Conservation (phyloP, 2,329 filamentous ascomycete species). For the Neocatenulostroma microsporum region DNA sequence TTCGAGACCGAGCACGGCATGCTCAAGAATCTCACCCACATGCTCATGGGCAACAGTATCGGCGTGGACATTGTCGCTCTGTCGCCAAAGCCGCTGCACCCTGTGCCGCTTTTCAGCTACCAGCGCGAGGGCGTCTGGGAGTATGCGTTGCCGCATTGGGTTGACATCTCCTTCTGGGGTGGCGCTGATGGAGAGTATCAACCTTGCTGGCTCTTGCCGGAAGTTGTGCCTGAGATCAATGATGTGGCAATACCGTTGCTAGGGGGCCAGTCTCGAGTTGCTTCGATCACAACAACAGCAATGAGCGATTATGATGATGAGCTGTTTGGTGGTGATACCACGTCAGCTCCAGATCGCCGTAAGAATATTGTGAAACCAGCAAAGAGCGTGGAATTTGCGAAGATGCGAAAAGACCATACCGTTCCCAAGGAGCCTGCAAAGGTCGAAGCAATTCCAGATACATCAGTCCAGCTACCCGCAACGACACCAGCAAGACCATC, state of each 20-base stretch:
- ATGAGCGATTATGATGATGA: slow-evolving; percentile 7
- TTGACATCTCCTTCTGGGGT: slow-evolving; percentile 96
- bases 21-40: slow-evolving; percentile 79
- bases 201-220: slow-evolving; percentile 19
- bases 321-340: slow-evolving; percentile 7
- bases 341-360: too few species aligned
- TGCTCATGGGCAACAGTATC: slow-evolving; percentile 88
- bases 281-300: too few species aligned
- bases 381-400: too few species aligned
- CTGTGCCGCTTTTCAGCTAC: slow-evolving; percentile 90
- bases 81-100: slow-evolving; percentile 87
- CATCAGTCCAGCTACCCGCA: too few species aligned
- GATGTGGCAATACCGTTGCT: slow-evolving; percentile 21
- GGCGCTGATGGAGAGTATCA: slow-evolving; percentile 38
- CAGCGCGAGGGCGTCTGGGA: slow-evolving; percentile 58
- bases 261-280: too few species aligned
- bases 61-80: slow-evolving; percentile 93
- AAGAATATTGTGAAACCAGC: too few species aligned
- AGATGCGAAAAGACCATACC: too few species aligned
- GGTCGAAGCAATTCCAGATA: too few species aligned
- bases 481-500: too few species aligned
- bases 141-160: slow-evolving; percentile 91
- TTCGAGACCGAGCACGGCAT: slow-evolving; percentile 94
- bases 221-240: slow-evolving; percentile 14
- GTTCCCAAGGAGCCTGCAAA: too few species aligned